Percentiles rank a stretch among this genome's conserved stretches.
These are phyloP conservation scores for Xylariaceae sp. DNA, from an alignment of 2,329 filamentous ascomycete genomes.

Conservation along the genomic window DNA sequence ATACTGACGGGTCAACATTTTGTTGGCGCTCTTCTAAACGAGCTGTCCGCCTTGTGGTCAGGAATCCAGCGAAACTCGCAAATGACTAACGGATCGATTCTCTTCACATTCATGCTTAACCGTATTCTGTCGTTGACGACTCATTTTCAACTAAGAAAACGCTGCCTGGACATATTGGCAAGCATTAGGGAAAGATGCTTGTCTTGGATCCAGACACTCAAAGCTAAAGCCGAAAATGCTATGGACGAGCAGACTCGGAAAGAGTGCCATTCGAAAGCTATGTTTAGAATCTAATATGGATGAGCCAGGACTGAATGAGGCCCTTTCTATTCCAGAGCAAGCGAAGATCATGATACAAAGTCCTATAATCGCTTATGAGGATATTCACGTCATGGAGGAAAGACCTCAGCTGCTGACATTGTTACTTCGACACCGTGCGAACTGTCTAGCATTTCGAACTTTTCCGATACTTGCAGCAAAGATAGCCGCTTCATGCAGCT, in stretches of 20 bases:
- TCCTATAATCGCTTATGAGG: neutral
- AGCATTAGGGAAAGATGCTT: constrained; percentile 34
- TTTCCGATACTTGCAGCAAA: constrained; percentile 16
- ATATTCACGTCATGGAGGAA: neutral
- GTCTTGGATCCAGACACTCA: constrained; percentile 39
- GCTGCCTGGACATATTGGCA: constrained; percentile 33
- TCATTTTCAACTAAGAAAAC: constrained; percentile 16
- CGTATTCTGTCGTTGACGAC: constrained; percentile 42
- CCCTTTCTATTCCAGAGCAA: neutral
- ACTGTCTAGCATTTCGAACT: constrained; percentile 20
- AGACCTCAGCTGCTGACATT: constrained; percentile 2
- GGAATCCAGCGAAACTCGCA: constrained; percentile 52
- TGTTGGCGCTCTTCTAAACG: constrained; percentile 29
- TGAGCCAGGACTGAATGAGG: neutral
- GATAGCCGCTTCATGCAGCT: neutral
- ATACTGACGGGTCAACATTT: constrained; percentile 36
- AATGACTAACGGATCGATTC: constrained; percentile 38
- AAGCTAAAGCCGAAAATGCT: neutral
- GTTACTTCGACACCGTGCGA: constrained; percentile 26
- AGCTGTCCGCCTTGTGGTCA: constrained; percentile 30
- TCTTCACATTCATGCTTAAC: constrained; percentile 39
- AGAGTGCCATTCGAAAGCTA: neutral
- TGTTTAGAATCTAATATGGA: constrained; percentile 6
- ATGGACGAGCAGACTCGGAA: neutral
- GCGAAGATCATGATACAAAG: constrained; percentile 1